A percentile compares a stretch with the other conserved stretches of the same genome.
phyloP scores from a whole-genome alignment of 495 filamentous ascomycete species.

The Aspergillus kassunensis region DNA sequence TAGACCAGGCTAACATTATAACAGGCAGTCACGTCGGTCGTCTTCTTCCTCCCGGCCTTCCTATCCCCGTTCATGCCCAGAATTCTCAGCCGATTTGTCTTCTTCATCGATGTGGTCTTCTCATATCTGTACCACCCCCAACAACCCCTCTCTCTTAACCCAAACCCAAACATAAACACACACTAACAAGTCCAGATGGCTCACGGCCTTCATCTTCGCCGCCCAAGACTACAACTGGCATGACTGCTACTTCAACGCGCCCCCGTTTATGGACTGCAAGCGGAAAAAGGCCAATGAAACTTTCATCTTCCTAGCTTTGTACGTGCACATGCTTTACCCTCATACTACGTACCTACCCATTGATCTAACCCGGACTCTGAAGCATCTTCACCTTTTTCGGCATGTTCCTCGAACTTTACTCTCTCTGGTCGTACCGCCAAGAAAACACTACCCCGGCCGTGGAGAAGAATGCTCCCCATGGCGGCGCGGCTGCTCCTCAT shows the following conservation, averaged over 20 bases:
- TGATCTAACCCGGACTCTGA: background rate
- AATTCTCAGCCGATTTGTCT: conserved; percentile 38
- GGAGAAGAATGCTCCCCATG: conserved; percentile 22
- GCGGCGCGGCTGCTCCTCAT: conserved; percentile 6
- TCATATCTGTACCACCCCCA: conserved; percentile 49
- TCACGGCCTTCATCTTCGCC: conserved; percentile 57
- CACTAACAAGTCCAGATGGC: conserved; percentile 43
- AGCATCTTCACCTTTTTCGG: conserved; percentile 47
- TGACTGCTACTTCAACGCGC: conserved; percentile 30
- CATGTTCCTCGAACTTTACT: conserved; percentile 49
- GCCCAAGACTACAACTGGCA: conserved; percentile 50
- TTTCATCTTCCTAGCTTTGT: conserved; percentile 62
- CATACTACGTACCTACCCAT: too few relatives aligned
- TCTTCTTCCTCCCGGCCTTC: conserved; percentile 56
- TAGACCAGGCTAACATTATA: background rate
- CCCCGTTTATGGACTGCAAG: conserved; percentile 27
- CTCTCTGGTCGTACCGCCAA: conserved; percentile 43
- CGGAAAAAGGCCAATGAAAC: conserved; percentile 50
- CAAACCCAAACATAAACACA: background rate
- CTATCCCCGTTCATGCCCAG: conserved; percentile 48
- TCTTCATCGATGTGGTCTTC: conserved; percentile 57
- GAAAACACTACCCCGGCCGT: conserved; percentile 16
- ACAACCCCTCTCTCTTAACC: background rate
- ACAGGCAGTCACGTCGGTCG: conserved; percentile 52
- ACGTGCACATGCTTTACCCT: too few relatives aligned